Conservation (phyloP, 2,329 filamentous ascomycete genomes). For the Alternaria conjuncta region DNA sequence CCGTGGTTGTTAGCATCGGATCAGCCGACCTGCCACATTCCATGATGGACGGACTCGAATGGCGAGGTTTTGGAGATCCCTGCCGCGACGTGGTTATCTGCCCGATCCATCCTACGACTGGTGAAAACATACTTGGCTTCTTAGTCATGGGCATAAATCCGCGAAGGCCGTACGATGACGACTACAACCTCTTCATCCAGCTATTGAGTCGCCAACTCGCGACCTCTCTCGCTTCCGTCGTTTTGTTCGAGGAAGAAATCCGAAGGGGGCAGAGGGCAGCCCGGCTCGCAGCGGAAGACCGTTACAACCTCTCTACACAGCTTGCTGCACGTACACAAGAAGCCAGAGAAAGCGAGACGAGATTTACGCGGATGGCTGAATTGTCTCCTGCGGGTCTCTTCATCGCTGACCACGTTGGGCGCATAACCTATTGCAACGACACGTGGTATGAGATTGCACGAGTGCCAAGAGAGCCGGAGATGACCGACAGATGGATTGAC, state of each 20-base stretch:
- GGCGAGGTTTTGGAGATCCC: constrained; percentile 73
- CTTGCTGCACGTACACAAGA: constrained; percentile 67
- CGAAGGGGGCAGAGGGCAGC: constrained; percentile 75
- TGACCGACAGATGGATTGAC: constrained; percentile 73
- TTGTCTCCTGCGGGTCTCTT: constrained; percentile 86
- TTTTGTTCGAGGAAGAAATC: constrained; percentile 84
- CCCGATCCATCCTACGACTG: constrained; percentile 78
- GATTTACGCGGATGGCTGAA: constrained; percentile 84
- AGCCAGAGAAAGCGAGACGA: constrained; percentile 70
- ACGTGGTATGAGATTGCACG: constrained; percentile 74
- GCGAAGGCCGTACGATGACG: constrained; percentile 77
- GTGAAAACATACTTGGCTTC: constrained; percentile 77
- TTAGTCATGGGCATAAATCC: constrained; percentile 81
- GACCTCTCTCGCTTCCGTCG: constrained; percentile 80
- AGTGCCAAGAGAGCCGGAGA: constrained; percentile 65
- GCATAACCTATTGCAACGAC: constrained; percentile 81
- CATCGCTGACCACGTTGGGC: constrained; percentile 74
- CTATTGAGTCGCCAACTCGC: constrained; percentile 76
- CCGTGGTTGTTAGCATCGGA: constrained; percentile 71
- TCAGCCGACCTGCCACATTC: constrained; percentile 68
- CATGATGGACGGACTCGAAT: constrained; percentile 71
- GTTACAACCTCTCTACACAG: constrained; percentile 78
- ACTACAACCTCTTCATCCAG: constrained; percentile 79
- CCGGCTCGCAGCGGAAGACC: constrained; percentile 75
- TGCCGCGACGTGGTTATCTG: constrained; percentile 76